A percentile compares a stretch with the other conserved stretches of the same genome.
These are phyloP conservation scores for Lablab purpureus DNA, from an alignment of 306 rosid species.

Conservation along the genomic window DNA sequence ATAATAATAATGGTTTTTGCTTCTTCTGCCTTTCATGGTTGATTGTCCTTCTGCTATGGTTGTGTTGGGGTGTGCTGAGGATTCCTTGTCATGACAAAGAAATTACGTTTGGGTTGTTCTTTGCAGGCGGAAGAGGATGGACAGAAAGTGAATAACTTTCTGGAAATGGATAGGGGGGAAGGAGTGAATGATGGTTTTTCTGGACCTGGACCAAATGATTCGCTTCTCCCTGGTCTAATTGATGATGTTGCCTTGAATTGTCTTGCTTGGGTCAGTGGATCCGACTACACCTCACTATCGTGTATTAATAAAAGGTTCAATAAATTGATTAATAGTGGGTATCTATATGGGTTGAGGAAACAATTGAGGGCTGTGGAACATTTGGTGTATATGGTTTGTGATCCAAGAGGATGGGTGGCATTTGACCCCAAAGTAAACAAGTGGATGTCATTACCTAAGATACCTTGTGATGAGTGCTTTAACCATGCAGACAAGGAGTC, in stretches of 20 bases:
- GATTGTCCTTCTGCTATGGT: constrained; percentile 41
- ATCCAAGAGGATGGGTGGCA: constrained; percentile 85
- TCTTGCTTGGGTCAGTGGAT: constrained; percentile 78
- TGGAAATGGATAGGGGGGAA: constrained; percentile 50
- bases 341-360: constrained; percentile 74
- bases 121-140: constrained; percentile 50
- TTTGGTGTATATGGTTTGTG: constrained; percentile 91
- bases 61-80: constrained; percentile 53
- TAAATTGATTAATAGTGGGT: constrained; percentile 71
- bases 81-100: constrained; percentile 57
- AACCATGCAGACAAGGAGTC: constrained; percentile 96
- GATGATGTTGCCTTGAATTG: constrained; percentile 87
- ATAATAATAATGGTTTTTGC: constrained; percentile 38
- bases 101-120: constrained; percentile 46
- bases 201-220: constrained; percentile 68
- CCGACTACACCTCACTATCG: constrained; percentile 66
- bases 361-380: constrained; percentile 69
- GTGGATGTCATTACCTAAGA: constrained; percentile 88
- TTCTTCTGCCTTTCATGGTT: constrained; percentile 19
- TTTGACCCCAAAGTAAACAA: constrained; percentile 66
- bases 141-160: constrained; percentile 51
- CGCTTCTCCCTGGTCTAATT: constrained; percentile 81
- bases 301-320: constrained; percentile 73
- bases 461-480: constrained; percentile 95
- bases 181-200: constrained; percentile 68